Evolutionary conservation across 805 yeast species (phyloP).

Genomic region (Ogataea saltuana): DNA sequence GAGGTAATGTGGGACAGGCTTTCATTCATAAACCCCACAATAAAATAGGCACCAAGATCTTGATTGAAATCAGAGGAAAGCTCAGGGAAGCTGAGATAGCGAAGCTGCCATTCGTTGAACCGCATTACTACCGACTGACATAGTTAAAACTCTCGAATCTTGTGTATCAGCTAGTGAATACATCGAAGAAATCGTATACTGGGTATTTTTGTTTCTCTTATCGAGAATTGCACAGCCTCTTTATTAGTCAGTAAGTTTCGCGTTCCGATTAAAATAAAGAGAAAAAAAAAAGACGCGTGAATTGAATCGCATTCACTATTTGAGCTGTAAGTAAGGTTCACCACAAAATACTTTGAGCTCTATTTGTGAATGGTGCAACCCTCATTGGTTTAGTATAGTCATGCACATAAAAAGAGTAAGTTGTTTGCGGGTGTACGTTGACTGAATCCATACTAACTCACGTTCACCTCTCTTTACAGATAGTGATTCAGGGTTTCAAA

Average conservation of each 20-base stretch:
- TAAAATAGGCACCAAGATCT: constrained; percentile 72
- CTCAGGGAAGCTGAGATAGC: constrained; percentile 70
- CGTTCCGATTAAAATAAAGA: constrained; percentile 3
- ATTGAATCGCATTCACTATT: too few relatives aligned
- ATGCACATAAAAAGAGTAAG: constrained; percentile 35
- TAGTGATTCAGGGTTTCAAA: constrained; percentile 88
- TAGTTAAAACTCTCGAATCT: neutral
- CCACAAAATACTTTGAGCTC: too few relatives aligned
- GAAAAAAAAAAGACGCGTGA: constrained; percentile 6
- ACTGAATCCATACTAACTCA: too few relatives aligned
- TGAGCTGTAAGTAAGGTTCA: too few relatives aligned
- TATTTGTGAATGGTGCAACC: too few relatives aligned
- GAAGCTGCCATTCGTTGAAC: constrained; percentile 81
- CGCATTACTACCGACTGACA: constrained; percentile 57
- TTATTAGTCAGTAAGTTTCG: neutral
- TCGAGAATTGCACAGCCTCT: constrained; percentile 2
- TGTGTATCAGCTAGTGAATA: neutral
- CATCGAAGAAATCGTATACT: too few relatives aligned
- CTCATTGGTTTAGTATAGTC: neutral
- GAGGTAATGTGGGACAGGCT: constrained; percentile 87
- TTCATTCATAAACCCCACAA: constrained; percentile 70
- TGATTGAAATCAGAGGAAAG: constrained; percentile 83
- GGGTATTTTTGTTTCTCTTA: too few relatives aligned
- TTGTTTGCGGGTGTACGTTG: neutral
- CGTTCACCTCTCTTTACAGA: constrained; percentile 34